A percentile compares a stretch with the other conserved stretches of the same genome.
Evolutionary conservation across 495 filamentous ascomycete genomes (phyloP).

Genomic region (Talaromyces ruber): DNA sequence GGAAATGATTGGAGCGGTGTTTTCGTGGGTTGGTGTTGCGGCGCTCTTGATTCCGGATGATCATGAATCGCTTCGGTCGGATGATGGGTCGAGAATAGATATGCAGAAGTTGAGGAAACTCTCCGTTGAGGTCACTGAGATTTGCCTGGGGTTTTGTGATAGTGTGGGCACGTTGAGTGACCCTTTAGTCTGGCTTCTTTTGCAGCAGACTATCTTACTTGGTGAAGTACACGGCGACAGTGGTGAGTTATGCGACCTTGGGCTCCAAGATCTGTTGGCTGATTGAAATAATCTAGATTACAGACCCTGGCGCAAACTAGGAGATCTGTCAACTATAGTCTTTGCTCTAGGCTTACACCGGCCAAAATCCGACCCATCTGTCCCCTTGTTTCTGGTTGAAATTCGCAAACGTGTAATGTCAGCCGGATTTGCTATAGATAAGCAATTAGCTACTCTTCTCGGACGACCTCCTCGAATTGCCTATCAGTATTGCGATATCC

Average conservation of each 20-base stretch:
- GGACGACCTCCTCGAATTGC: slow-evolving; percentile 39
- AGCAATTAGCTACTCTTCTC: slow-evolving; percentile 30
- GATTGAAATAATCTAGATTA: slow-evolving; percentile 5
- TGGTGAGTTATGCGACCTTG: background rate
- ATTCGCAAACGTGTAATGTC: slow-evolving; percentile 33
- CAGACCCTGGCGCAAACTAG: slow-evolving; percentile 9
- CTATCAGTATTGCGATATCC: slow-evolving; percentile 34
- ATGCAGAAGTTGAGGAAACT: background rate
- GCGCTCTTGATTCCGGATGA: slow-evolving; percentile 2
- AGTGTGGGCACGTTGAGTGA: slow-evolving; percentile 4
- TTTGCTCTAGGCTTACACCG: slow-evolving; percentile 40
- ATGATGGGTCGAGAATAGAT: background rate
- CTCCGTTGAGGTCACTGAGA: background rate
- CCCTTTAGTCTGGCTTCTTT: slow-evolving; percentile 5
- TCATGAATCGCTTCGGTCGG: background rate
- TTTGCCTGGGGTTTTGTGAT: slow-evolving; percentile 7
- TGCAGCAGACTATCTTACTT: slow-evolving; percentile 5
- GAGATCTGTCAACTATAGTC: slow-evolving; percentile 10
- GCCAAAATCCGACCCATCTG: slow-evolving; percentile 9
- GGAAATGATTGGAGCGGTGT: slow-evolving; percentile 7
- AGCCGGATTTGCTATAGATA: slow-evolving; percentile 30
- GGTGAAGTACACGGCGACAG: slow-evolving; percentile 3
- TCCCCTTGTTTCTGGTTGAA: slow-evolving; percentile 32
- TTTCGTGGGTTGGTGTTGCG: slow-evolving; percentile 1
- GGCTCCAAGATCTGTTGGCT: background rate